phyloP scores from a whole-genome alignment of 2,329 filamentous ascomycete species.

The Myriosclerotinia duriaeana region DNA sequence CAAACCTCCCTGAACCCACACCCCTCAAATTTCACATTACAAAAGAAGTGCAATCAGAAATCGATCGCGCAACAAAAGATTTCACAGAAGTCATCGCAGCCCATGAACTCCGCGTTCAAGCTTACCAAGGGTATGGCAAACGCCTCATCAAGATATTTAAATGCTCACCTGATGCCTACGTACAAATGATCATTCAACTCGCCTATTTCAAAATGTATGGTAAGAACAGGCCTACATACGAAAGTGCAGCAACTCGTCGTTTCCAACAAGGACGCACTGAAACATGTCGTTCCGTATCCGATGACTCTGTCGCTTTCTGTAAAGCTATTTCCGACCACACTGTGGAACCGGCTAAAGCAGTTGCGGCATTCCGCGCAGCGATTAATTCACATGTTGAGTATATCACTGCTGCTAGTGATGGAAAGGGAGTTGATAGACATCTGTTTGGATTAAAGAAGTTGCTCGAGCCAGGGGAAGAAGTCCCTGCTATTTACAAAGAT shows the following conservation, averaged over 20 bases:
- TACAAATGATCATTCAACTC: conserved; percentile 97
- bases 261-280: conserved; percentile 97
- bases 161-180: conserved; percentile 94
- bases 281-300: conserved; percentile 88
- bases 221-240: conserved; percentile 95
- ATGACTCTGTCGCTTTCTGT: conserved; percentile 90
- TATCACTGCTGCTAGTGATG: conserved; percentile 84
- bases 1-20: conserved; percentile 77
- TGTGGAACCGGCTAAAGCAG: conserved; percentile 61
- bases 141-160: conserved; percentile 99
- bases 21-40: conserved; percentile 77
- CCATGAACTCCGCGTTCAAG: conserved; percentile 90
- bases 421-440: conserved; percentile 91
- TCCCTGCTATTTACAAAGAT: conserved; percentile 83
- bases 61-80: conserved; percentile 74
- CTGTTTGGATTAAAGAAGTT: conserved; percentile 96
- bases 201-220: conserved; percentile 99
- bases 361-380: conserved; percentile 78
- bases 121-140: conserved; percentile 97
- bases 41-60: conserved; percentile 70
- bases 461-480: conserved; percentile 72
- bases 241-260: conserved; percentile 89
- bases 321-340: conserved; percentile 74
- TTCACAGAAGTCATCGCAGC: conserved; percentile 79
- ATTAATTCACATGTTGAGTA: conserved; percentile 83